A percentile compares a stretch with the other conserved stretches of the same genome.
Evolutionary conservation across 345 rosid species (phyloP).

Genomic region (Camelina sativa): DNA sequence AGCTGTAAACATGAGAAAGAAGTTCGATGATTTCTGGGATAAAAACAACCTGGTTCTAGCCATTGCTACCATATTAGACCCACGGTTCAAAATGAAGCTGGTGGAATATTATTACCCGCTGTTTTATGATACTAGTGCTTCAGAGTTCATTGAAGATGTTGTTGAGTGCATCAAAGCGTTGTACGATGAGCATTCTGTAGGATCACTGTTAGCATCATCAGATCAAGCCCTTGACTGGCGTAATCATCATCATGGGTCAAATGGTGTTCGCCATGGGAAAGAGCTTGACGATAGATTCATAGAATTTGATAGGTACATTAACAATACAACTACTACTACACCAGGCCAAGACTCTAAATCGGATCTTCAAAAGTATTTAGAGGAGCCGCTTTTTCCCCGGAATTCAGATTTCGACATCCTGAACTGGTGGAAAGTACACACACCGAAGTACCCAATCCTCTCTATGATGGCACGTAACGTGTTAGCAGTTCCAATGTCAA

Average conservation of each 20-base stretch:
- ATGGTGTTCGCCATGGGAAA: constrained; percentile 36
- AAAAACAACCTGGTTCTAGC: constrained; percentile 71
- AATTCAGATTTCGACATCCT: constrained; percentile 63
- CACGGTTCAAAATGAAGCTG: constrained; percentile 82
- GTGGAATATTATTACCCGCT: constrained; percentile 76
- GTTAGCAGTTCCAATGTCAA: constrained; percentile 66
- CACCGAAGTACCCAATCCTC: constrained; percentile 74
- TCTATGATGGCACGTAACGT: constrained; percentile 82
- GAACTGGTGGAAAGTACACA: constrained; percentile 89
- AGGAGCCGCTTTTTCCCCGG: constrained; percentile 84
- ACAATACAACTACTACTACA: constrained; percentile 51
- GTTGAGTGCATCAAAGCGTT: constrained; percentile 60
- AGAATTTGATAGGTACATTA: constrained; percentile 66
- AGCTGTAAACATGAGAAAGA: constrained; percentile 65
- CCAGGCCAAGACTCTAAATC: constrained; percentile 58
- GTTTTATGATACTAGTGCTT: constrained; percentile 59
- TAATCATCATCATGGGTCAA: constrained; percentile 30
- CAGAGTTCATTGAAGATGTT: constrained; percentile 61
- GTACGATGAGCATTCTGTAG: constrained; percentile 72
- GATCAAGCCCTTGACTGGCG: constrained; percentile 65
- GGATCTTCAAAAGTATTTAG: constrained; percentile 78
- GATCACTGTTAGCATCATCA: constrained; percentile 60
- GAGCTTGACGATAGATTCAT: constrained; percentile 58
- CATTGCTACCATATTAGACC: constrained; percentile 78
- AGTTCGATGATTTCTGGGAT: constrained; percentile 75